A percentile compares a stretch with the other conserved stretches of the same genome.
Conservation (phyloP, 1,139 yeast genomes). For the Trichomonascaceae sp. region DNA sequence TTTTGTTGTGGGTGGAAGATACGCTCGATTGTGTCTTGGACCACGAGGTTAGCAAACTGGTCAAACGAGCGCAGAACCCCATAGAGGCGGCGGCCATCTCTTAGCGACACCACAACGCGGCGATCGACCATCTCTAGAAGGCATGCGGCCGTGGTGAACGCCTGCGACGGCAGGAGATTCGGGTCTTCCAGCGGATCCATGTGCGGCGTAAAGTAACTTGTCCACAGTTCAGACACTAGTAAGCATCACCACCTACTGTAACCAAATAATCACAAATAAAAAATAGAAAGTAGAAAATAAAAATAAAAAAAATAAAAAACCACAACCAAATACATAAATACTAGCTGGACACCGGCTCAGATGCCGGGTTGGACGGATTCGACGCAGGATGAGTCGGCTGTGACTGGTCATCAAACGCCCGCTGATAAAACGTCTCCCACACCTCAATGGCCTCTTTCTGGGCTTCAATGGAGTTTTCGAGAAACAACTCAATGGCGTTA, state of each 20-base stretch:
- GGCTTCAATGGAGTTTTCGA: constrained; percentile 83
- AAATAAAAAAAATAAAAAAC: not conserved
- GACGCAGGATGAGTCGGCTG: not conserved
- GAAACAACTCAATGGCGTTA: constrained; percentile 76
- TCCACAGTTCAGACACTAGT: not conserved
- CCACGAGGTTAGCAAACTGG: constrained; percentile 83
- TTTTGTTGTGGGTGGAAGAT: constrained; percentile 54
- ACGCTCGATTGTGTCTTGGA: constrained; percentile 85
- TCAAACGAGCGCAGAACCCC: constrained; percentile 94
- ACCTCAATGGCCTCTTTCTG: constrained; percentile 91
- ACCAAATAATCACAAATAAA: not conserved
- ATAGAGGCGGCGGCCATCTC: constrained; percentile 81
- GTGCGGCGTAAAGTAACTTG: not conserved
- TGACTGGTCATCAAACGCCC: constrained; percentile 3
- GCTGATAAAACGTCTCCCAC: constrained; percentile 65
- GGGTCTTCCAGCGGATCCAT: constrained; percentile 23
- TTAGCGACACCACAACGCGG: constrained; percentile 67
- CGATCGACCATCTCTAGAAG: constrained; percentile 89
- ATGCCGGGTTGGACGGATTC: not conserved
- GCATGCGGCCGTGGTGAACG: constrained; percentile 95
- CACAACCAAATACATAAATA: not conserved
- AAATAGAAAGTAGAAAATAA: not conserved
- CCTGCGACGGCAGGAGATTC: constrained; percentile 36
- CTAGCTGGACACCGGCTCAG: not conserved
- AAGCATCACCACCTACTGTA: not conserved